Evolutionary conservation across 2,329 filamentous ascomycete species (phyloP), one percentile per base, ranked within the genome.

Genomic region (Epichloe aotearoae): DNA sequence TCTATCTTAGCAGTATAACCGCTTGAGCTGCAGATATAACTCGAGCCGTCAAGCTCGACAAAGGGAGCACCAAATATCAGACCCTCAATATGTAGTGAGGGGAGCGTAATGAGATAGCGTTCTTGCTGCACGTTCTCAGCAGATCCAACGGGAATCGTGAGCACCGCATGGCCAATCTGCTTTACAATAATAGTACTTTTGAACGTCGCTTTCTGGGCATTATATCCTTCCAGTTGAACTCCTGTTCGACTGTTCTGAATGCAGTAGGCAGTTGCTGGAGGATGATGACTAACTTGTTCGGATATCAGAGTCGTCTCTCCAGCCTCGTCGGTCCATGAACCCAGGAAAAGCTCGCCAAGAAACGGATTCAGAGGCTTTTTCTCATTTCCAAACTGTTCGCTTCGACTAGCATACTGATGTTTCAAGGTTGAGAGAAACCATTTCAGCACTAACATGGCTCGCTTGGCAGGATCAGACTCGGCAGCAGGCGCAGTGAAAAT

Each of bases 361-460:
- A 98, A 97, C 0, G 93, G 93, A 64, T 98, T 97, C 53, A 98
- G 72, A 2, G 91, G 91, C 74, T 97, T 98, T 81, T 97, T 97
- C 75, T 96, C 91, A 62, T 88, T 93, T 47, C 88, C 89, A 56
- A 76, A 82, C 59, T 82, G 73, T 59, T 96, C 90, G 64, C 87
- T 94, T 53, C 78, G 76, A 61, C 74, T 80, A 52, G 79, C 79
- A 61, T 83, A 82, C 65, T 95, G 88, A 68, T 94, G 88, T 72
- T 93, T 95, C 49, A 97, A 75, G 3, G 90, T 95, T 62, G 83
- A 90, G 50, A 97, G 71, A 71, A 96, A 97, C 91, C 91, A 97
- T 69, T 91, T 94, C 60, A 96, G 73, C n/a, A 97, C 91, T 36
- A 91, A 74, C 57, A 95, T 70, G 19, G 88, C 84, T 54, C 91